Base-by-base conservation (phyloP, 768 basidiomycete genomes). In the Suillus hirtellus region DNA sequence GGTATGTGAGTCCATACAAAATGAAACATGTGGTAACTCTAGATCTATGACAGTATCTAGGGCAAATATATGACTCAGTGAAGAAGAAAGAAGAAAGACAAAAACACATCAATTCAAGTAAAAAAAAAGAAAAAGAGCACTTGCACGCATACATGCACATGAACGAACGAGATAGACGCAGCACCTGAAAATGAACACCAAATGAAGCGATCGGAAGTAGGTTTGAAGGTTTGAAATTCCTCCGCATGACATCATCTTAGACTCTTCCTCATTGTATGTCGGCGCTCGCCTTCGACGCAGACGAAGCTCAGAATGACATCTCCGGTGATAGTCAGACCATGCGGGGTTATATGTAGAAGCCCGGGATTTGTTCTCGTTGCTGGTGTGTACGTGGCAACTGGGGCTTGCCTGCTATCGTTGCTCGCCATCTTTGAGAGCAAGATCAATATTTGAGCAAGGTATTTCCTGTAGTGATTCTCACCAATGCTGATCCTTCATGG, bases 291-390 rank as follows among this genome's bases (percentile, higher is more conserved):
- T 63, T 75, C 75, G 59, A 75, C 75, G 17, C 65, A 73, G 63
- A 75, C 69, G 19, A 75, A 75, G 7, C 75, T 71, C 31, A 75
- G 62, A 53, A 75, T 68, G n/a, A 76, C 75, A 44, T 75, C 74
- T 19, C 65, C 70, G 10, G 71, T 68, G 58, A 75, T 76, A 24
- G 74, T 75, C 10, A 75, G 42, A 0, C 73, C 74, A 44, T 75
- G 74, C 17, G 74, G 74, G 6, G 74, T 76, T 64, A 75, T 65
- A 65, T 75, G 74, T 60, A 75, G 70, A 56, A 75, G 59, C 1
- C 70, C 74, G 0, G 74, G 74, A 66, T 75, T 75, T 17, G 61
- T 49, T 55, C 72, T 59, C 12, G 69, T 44, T 2, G 69, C 68
- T 43, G 72, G 75, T 11, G 66, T 55, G 40, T 71, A 75, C 3